These are phyloP conservation scores for Termitomyces sp. DNA, from an alignment of 768 basidiomycete genomes.

Conservation along the genomic window DNA sequence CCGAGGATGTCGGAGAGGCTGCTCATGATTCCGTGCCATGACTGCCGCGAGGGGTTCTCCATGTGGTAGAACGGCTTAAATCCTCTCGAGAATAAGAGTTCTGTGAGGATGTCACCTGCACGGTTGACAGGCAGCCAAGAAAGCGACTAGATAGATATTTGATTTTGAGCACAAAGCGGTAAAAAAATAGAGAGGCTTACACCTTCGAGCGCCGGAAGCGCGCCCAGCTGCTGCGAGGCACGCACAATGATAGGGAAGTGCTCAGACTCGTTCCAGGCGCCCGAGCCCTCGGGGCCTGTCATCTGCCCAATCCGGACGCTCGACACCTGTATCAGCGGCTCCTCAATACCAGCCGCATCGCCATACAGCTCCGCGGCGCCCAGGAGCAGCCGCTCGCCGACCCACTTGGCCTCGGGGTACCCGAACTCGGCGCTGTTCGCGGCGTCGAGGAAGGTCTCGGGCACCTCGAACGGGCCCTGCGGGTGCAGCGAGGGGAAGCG, in stretches of 20 bases:
- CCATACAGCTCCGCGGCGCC: conserved; percentile 21
- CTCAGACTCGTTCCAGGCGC: conserved; percentile 34
- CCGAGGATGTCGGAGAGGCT: too few relatives aligned
- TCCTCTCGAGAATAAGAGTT: conserved; percentile 25
- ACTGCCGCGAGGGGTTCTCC: too few relatives aligned
- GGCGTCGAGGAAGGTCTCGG: conserved; percentile 27
- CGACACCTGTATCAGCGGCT: conserved; percentile 18
- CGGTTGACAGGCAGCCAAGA: conserved; percentile 35
- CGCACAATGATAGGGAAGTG: conserved; percentile 33
- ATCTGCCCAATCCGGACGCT: conserved; percentile 33
- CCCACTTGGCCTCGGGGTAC: too few relatives aligned
- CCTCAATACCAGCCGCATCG: conserved; percentile 8
- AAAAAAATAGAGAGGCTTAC: conserved; percentile 16
- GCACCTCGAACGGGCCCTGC: conserved; percentile 25
- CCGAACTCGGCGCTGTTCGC: conserved; percentile 22
- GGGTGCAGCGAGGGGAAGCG: conserved; percentile 25
- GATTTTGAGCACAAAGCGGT: too few relatives aligned
- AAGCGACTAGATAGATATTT: conserved; percentile 22
- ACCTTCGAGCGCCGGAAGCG: conserved; percentile 26
- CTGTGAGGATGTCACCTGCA: conserved; percentile 24
- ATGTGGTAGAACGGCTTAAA: not conserved
- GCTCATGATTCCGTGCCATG: too few relatives aligned
- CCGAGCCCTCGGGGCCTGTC: conserved; percentile 32
- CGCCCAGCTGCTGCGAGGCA: conserved; percentile 23
- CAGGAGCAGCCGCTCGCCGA: conserved; percentile 19